phyloP scores from a whole-genome alignment of 495 filamentous ascomycete genomes.

The Talaromyces thailandensis region DNA sequence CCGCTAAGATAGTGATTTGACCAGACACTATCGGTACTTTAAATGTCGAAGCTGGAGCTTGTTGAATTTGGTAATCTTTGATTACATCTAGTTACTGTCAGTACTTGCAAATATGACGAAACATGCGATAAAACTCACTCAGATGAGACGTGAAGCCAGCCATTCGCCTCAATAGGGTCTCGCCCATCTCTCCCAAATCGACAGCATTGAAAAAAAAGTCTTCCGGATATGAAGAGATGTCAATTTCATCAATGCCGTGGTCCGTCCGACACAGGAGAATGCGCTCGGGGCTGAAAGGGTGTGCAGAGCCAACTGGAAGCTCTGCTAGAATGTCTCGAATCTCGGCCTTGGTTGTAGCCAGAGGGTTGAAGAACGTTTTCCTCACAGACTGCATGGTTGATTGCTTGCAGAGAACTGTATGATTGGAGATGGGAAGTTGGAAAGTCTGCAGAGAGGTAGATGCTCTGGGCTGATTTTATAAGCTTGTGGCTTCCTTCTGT shows the following conservation, averaged over 20 bases:
- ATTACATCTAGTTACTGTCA: constrained; percentile 10
- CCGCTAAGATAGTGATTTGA: constrained; percentile 15
- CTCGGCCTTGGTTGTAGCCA: constrained; percentile 14
- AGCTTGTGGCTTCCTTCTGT: background rate
- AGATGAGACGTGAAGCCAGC: constrained; percentile 8
- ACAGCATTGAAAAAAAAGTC: constrained; percentile 19
- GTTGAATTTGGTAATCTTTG: constrained; percentile 14
- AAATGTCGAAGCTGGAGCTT: constrained; percentile 16
- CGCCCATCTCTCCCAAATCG: constrained; percentile 17
- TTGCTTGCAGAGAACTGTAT: background rate
- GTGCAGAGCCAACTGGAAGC: constrained; percentile 18
- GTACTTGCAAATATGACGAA: background rate
- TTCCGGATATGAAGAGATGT: constrained; percentile 17
- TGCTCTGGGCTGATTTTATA: background rate
- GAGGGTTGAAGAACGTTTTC: constrained; percentile 17
- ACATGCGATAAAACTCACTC: constrained; percentile 8
- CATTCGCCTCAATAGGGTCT: constrained; percentile 15
- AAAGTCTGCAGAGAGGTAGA: background rate
- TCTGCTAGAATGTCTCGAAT: constrained; percentile 12
- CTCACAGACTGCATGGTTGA: constrained; percentile 15
- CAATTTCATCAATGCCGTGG: constrained; percentile 15
- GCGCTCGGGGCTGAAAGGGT: constrained; percentile 18
- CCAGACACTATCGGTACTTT: constrained; percentile 13
- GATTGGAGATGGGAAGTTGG: background rate
- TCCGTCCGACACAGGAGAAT: constrained; percentile 17